Percentiles rank a stretch among this genome's conserved stretches.
Evolutionary conservation across 306 rosid genomes (phyloP).

Genomic region (Begonia masoniana): DNA sequence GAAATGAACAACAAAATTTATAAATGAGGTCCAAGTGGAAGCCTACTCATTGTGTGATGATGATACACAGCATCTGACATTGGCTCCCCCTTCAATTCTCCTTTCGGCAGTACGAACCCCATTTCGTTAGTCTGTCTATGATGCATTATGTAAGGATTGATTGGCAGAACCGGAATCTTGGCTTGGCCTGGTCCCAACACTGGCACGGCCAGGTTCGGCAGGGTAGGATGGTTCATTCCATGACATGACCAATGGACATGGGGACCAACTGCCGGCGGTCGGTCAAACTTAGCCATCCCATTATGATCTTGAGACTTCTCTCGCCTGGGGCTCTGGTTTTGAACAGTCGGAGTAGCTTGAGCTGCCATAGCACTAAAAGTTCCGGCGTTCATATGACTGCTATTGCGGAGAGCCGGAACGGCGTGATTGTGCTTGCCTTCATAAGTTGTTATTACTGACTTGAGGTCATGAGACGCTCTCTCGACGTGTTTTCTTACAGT

Average conservation of each 20-base stretch:
- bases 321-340: slow-evolving; percentile 39
- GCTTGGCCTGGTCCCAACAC: slow-evolving; percentile 42
- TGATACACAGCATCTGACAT: slow-evolving; percentile 54
- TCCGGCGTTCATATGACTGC: slow-evolving; percentile 63
- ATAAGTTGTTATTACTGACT: slow-evolving; percentile 84
- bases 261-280: slow-evolving; percentile 31
- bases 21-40: slow-evolving; percentile 87
- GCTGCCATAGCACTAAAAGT: slow-evolving; percentile 18
- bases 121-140: slow-evolving; percentile 39
- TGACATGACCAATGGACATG: slow-evolving; percentile 43
- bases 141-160: slow-evolving; percentile 53
- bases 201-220: slow-evolving; percentile 54
- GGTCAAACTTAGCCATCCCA: slow-evolving; percentile 48
- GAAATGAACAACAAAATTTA: slow-evolving; percentile 27
- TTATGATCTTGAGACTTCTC: slow-evolving; percentile 57
- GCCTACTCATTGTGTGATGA: slow-evolving; percentile 72
- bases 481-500: slow-evolving; percentile 95
- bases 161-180: slow-evolving; percentile 45
- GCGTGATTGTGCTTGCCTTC: slow-evolving; percentile 97
- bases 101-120: slow-evolving; percentile 69
- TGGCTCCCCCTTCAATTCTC: slow-evolving; percentile 69
- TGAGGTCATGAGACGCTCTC: slow-evolving; percentile 87
- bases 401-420: slow-evolving; percentile 81
- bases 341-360: slow-evolving; percentile 35
- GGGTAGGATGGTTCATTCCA: slow-evolving; percentile 55